Evolutionary conservation across 2,329 filamentous ascomycete genomes (phyloP).

Genomic region (Amesomyces nigricolor): DNA sequence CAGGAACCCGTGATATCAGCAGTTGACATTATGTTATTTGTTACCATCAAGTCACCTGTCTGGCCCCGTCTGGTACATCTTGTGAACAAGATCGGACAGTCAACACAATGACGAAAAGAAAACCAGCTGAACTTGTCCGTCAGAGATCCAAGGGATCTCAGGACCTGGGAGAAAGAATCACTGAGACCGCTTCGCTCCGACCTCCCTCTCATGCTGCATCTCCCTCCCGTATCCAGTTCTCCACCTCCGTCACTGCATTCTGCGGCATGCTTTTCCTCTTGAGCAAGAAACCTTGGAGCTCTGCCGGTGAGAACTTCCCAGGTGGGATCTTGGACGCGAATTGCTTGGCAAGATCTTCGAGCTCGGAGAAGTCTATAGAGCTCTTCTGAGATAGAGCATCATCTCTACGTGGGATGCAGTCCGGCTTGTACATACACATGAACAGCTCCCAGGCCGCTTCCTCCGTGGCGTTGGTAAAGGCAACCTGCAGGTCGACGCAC

Average conservation of each 20-base stretch:
- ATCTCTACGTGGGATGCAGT: conserved; percentile 26
- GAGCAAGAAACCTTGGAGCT: conserved; percentile 60
- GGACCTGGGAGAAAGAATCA: conserved; percentile 23
- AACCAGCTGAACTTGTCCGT: too few relatives aligned
- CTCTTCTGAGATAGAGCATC: too few relatives aligned
- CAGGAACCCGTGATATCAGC: too few relatives aligned
- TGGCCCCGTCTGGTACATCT: too few relatives aligned
- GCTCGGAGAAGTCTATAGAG: conserved; percentile 18
- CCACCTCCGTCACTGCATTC: conserved; percentile 48
- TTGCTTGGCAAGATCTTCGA: conserved; percentile 16
- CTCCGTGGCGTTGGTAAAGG: conserved; percentile 47
- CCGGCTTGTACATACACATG: conserved; percentile 53
- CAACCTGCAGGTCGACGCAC: conserved; percentile 63
- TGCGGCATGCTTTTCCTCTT: conserved; percentile 56
- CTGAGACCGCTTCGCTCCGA: conserved; percentile 44
- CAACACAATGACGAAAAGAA: too few relatives aligned
- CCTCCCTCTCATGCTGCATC: conserved; percentile 46
- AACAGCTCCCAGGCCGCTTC: conserved; percentile 54
- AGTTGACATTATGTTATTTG: too few relatives aligned
- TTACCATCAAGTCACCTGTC: too few relatives aligned
- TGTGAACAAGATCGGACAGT: too few relatives aligned
- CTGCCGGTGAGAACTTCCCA: conserved; percentile 51
- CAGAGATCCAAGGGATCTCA: neutral
- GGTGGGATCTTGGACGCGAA: conserved; percentile 41
- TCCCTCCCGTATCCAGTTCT: conserved; percentile 49